Evolutionary conservation across 257 asterid species (phyloP).

Genomic region (Linaria vulgaris): DNA sequence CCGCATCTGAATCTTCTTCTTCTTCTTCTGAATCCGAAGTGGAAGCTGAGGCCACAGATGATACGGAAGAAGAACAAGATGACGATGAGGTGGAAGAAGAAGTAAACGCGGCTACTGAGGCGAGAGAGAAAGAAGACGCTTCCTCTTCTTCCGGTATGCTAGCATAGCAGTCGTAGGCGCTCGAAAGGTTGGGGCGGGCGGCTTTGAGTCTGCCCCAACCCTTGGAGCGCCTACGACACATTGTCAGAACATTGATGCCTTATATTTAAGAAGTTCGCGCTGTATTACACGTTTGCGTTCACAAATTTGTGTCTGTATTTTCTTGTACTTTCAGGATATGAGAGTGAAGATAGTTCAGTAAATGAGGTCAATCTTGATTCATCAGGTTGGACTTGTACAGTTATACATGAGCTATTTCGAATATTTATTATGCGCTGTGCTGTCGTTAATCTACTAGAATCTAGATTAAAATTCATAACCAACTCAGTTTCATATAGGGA

Average conservation of each 20-base stretch:
- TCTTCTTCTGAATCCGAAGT: slow-evolving; percentile 65
- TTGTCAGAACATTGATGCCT: not conserved
- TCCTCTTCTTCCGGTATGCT: slow-evolving; percentile 51
- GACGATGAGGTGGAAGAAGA: slow-evolving; percentile 27
- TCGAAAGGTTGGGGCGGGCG: no score
- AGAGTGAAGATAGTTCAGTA: slow-evolving; percentile 84
- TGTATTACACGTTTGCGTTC: slow-evolving; percentile 7
- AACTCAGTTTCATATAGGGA: slow-evolving; percentile 6
- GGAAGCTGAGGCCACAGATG: slow-evolving; percentile 53
- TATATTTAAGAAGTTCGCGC: not conserved
- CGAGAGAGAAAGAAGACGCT: slow-evolving; percentile 40
- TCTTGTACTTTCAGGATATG: slow-evolving; percentile 62
- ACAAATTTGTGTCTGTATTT: slow-evolving; percentile 1
- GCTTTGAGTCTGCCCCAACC: no score
- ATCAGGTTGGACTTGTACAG: slow-evolving; percentile 54
- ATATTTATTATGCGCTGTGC: slow-evolving; percentile 8
- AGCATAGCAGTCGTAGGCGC: not conserved
- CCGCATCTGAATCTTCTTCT: slow-evolving; percentile 73
- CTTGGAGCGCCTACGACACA: no score
- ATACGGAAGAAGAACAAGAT: slow-evolving; percentile 50
- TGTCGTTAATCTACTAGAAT: not conserved
- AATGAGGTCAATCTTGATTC: slow-evolving; percentile 79
- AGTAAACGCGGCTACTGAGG: slow-evolving; percentile 28
- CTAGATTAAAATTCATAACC: not conserved
- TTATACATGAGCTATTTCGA: slow-evolving; percentile 1